Base-by-base conservation (phyloP, 805 yeast species). In the Sugiyamaella qingdaonensis region DNA sequence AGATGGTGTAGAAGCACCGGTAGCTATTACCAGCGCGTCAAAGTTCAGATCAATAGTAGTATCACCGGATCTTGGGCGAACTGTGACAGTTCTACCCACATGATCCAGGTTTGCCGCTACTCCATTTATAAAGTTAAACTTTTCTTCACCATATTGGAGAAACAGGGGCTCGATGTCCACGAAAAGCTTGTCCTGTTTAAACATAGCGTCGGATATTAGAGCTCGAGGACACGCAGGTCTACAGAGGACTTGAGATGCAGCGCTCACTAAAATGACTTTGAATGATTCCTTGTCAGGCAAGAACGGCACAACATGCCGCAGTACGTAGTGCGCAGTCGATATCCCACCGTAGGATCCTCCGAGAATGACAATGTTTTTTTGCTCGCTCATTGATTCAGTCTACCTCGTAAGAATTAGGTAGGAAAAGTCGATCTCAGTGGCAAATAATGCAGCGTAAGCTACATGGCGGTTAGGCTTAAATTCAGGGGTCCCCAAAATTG, bases 221-320 rank as follows among this genome's bases (percentile, higher is more conserved):
- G 54, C 37, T 29, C 62, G 43, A n/a, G 57, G 54, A 10, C 54
- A 54, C 5, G 61, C 59, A 10, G 53, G 14, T 33, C 39, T 54
- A 24, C 43, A 52, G 46, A 48, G 53, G n/a, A 45, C 37, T 13
- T 54, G 34, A n/a, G 52, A 14, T 1, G 57, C 46, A 7, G 58
- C 53, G 2, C 60, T 48, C 35, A 60, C 51, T 16, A 59, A 16
- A 18, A 56, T 57, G 36, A 58, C 45, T 9, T 57, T 54, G 43
- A 36, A 9, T 13, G 10, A 41, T 16, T 39, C 41, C 2, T 18
- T 9, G 3, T 36, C n/a, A 3, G 49, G 33, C 31, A 46, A 48
- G n/a, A n/a, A n/a, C 21, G 51, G 35, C 10, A 36, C 31, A 21
- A 42, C 39, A 36, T 29, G 14, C 37, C 47, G 14, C 7, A 50